Conservation (phyloP, 2,329 filamentous ascomycete genomes). For the Aschersonia sp. region DNA sequence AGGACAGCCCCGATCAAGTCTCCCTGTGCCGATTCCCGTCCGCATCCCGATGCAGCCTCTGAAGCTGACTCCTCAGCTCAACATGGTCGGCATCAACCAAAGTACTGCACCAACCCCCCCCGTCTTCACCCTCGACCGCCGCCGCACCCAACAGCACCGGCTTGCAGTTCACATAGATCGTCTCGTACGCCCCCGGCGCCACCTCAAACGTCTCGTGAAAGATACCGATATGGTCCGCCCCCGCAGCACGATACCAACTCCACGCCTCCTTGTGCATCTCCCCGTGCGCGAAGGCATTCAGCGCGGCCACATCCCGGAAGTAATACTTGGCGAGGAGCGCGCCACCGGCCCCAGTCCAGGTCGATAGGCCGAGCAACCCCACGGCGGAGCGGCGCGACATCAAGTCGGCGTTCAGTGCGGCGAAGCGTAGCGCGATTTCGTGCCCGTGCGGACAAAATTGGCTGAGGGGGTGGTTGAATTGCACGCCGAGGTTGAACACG, state of each 20-base stretch:
- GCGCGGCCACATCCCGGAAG: conserved; percentile 31
- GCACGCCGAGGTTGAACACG: conserved; percentile 29
- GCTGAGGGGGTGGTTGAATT: conserved; percentile 34
- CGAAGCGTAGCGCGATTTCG: conserved; percentile 23
- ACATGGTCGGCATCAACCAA: conserved; percentile 18
- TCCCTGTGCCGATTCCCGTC: conserved; percentile 6
- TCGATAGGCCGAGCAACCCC: conserved; percentile 30
- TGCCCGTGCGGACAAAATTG: conserved; percentile 27
- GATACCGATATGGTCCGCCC: conserved; percentile 28
- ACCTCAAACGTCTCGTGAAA: conserved; percentile 40
- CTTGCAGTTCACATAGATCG: conserved; percentile 30
- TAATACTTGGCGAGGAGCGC: conserved; percentile 30
- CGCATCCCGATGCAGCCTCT: conserved; percentile 15
- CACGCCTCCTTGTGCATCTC: conserved; percentile 30
- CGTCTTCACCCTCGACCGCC: conserved; percentile 9
- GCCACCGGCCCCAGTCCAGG: conserved; percentile 16
- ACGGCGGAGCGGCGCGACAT: conserved; percentile 23
- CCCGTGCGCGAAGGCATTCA: conserved; percentile 37
- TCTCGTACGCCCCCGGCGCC: conserved; percentile 31
- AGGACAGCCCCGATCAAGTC: no score
- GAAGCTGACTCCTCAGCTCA: conserved; percentile 18
- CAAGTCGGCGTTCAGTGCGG: conserved; percentile 19
- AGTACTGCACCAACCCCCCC: conserved; percentile 16
- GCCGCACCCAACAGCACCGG: conserved; percentile 20
- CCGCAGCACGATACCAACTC: conserved; percentile 30